Percentiles rank a stretch among this genome's conserved stretches.
Evolutionary conservation across 176 grass and related monocot species (phyloP).

Genomic region (Stipa capillata): DNA sequence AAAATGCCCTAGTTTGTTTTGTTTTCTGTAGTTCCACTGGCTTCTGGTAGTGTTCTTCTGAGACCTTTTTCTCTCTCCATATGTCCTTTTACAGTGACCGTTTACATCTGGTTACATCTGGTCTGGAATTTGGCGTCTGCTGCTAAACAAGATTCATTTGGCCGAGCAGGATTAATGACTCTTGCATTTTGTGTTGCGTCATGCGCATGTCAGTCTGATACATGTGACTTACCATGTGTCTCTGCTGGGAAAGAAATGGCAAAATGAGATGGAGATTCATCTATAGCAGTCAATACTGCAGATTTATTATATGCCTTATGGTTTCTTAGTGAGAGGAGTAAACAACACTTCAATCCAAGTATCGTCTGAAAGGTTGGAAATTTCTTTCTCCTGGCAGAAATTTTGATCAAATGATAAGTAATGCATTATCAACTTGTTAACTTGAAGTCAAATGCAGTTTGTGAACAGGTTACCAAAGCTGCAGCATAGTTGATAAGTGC

Average conservation of each 20-base stretch:
- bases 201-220: slow-evolving; percentile 45
- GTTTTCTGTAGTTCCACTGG: background rate
- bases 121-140: slow-evolving; percentile 74
- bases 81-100: slow-evolving; percentile 53
- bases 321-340: slow-evolving; percentile 81
- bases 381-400: background rate
- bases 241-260: slow-evolving; percentile 21
- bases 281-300: slow-evolving; percentile 19
- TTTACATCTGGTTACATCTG: slow-evolving; percentile 52
- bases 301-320: slow-evolving; percentile 75
- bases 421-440: slow-evolving; percentile 24
- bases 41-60: background rate
- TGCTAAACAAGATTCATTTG: slow-evolving; percentile 72
- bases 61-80: slow-evolving; percentile 5
- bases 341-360: slow-evolving; percentile 98
- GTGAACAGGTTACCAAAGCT: slow-evolving; percentile 73
- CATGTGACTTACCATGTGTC: slow-evolving; percentile 23
- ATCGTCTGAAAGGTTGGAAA: slow-evolving; percentile 77
- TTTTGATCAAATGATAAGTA: slow-evolving; percentile 11
- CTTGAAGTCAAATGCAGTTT: slow-evolving; percentile 54
- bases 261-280: slow-evolving; percentile 28
- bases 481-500: slow-evolving; percentile 57
- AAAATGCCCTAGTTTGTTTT: slow-evolving; percentile 6
- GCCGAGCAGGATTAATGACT: slow-evolving; percentile 88
- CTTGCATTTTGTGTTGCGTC: slow-evolving; percentile 81